These are phyloP conservation scores for Annona cherimola DNA, from an alignment of 164 flowering plant species.

Conservation along the genomic window DNA sequence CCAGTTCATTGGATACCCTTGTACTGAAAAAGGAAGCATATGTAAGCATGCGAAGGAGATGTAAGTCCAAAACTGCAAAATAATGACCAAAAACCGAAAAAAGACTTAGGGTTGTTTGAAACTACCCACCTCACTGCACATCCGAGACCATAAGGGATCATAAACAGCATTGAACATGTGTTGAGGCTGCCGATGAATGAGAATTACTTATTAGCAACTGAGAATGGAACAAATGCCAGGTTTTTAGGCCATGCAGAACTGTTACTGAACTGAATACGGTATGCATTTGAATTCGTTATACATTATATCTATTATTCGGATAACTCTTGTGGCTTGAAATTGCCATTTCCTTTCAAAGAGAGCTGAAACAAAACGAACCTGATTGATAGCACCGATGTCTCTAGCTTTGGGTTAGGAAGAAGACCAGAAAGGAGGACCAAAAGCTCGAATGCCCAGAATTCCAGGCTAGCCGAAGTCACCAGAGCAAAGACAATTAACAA, in stretches of 20 bases:
- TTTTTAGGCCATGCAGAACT: neutral
- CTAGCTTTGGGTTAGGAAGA: conserved; percentile 61
- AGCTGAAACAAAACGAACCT: conserved; percentile 25
- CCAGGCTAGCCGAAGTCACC: conserved; percentile 35
- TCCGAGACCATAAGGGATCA: conserved; percentile 12
- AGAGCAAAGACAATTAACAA: neutral
- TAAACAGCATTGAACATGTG: conserved; percentile 5
- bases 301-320: neutral
- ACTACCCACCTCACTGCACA: conserved; percentile 14
- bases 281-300: neutral
- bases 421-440: conserved; percentile 58
- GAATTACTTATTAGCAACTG: neutral
- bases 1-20: conserved; percentile 42
- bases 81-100: neutral
- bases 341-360: neutral
- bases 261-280: neutral
- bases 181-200: conserved; percentile 7
- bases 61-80: neutral
- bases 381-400: conserved; percentile 58
- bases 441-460: conserved; percentile 61
- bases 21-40: conserved; percentile 20
- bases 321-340: neutral
- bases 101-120: neutral
- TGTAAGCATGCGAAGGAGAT: too few relatives aligned
- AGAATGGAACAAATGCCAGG: neutral